Base-by-base conservation (phyloP, 2,329 filamentous ascomycete genomes). In the Helotiales sp. region DNA sequence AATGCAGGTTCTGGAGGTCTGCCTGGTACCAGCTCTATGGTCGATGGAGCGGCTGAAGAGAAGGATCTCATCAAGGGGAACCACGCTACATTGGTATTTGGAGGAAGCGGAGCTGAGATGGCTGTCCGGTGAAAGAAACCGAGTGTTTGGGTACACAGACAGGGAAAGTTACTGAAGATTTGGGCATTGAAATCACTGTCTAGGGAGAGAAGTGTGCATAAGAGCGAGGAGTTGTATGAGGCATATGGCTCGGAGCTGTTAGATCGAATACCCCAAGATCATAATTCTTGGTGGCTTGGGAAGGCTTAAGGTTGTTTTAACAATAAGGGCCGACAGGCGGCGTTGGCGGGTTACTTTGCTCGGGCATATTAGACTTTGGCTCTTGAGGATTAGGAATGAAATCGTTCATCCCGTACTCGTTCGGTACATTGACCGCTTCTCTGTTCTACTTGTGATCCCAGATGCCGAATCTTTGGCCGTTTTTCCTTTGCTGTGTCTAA, bases 81-180 rank as follows among this genome's bases (percentile, higher is more conserved):
- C 58, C 79, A 82, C 67, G 80, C 74, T 17, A 76, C 75, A 69
- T 70, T 83, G 29, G 77, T 82, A n/a, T 82, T 82, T 63, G 67
- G 72, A 34, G 76, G 73, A 38, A 74, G 71, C 15, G 73, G 67
- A 30, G 75, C 73, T 3, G 70, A 67, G 13, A 75, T 79, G 73
- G 61, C 70, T 30, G 66, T 69, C 24, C 64, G 63, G 49, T 72
- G 55, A 65, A 33, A 36, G n/a, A n/a, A n/a, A n/a, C n/a, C n/a
- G n/a, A 34, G 31, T 48, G 9, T 25, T 12, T 12, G 22, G 27
- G 8, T n/a, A 7, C 2, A 44, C 10, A 27, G 15, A 40, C 10
- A 25, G 31, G 27, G 9, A 44, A 25, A 25, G 10, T 3, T n/a
- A n/a, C n/a, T 24, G 19, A 40, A 15, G 24, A 13, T 42, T 46